Conservation (phyloP, 768 basidiomycete genomes). For the Lactarius sanguifluus region DNA sequence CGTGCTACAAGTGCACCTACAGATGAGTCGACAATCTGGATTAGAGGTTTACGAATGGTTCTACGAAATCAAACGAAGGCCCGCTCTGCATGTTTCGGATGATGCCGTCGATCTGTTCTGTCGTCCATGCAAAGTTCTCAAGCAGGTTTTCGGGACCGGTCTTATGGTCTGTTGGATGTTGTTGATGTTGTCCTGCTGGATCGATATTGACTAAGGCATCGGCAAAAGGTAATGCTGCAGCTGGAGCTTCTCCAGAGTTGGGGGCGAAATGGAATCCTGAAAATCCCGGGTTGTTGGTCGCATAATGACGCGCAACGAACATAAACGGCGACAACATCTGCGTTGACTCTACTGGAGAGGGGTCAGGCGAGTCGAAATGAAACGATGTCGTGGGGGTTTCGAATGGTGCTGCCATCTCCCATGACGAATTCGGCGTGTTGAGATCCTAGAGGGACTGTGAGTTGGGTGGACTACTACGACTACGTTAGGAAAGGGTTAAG, state of each 20-base stretch:
- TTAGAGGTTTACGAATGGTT: slow-evolving; percentile 7
- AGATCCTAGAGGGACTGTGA: slow-evolving; percentile 7
- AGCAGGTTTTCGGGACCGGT: slow-evolving; percentile 3
- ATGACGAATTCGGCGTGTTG: not conserved
- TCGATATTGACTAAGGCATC: not conserved
- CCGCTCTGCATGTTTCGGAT: slow-evolving; percentile 9
- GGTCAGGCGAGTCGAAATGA: slow-evolving; percentile 24
- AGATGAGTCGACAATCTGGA: not conserved
- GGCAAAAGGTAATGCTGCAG: not conserved
- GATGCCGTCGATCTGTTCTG: slow-evolving; percentile 16
- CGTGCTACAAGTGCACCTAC: slow-evolving; percentile 3
- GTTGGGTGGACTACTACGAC: not conserved
- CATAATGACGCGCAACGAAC: slow-evolving; percentile 8
- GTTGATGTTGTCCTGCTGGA: slow-evolving; percentile 2
- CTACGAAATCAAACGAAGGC: not conserved
- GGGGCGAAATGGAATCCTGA: slow-evolving; percentile 1
- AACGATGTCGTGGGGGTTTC: slow-evolving; percentile 1
- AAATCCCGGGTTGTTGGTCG: not conserved
- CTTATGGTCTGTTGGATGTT: not conserved
- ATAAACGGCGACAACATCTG: slow-evolving; percentile 16
- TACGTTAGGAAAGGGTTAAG: not conserved
- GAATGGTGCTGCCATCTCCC: not conserved
- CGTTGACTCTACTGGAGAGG: slow-evolving; percentile 9
- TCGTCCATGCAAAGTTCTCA: slow-evolving; percentile 12
- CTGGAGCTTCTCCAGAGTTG: not conserved